phyloP scores from a whole-genome alignment of 257 asterid species.

The Penstemon barbatus region DNA sequence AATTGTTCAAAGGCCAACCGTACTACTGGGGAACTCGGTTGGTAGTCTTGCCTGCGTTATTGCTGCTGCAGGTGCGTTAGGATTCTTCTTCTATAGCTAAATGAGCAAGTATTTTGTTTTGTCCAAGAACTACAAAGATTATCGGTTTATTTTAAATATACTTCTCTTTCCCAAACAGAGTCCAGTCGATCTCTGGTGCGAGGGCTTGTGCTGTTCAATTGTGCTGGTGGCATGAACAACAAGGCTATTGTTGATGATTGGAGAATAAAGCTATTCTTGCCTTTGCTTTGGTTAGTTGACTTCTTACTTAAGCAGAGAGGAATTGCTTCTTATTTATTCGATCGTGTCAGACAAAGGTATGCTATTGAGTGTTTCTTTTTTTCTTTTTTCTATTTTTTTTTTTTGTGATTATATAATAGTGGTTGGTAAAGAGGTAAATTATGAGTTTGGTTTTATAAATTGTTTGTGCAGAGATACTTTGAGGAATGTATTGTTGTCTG shows the following conservation, averaged over 20 bases:
- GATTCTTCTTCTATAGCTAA: conserved; percentile 2
- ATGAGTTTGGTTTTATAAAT: conserved; percentile 20
- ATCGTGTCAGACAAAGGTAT: conserved; percentile 67
- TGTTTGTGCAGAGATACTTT: conserved; percentile 55
- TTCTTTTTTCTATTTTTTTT: neutral
- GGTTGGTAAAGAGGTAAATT: neutral
- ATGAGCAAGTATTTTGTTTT: conserved; percentile 1
- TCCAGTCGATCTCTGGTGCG: conserved; percentile 49
- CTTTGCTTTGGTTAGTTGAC: conserved; percentile 83
- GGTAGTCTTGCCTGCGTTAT: conserved; percentile 97
- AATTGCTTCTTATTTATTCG: conserved; percentile 63
- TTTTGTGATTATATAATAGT: neutral
- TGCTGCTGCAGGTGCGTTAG: conserved; percentile 73
- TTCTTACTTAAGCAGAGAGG: conserved; percentile 67
- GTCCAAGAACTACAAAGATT: conserved; percentile 4
- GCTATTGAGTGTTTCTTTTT: conserved; percentile 5
- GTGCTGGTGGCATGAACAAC: conserved; percentile 98
- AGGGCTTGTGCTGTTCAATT: conserved; percentile 84
- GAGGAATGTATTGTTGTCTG: conserved; percentile 56
- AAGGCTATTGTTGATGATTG: conserved; percentile 96
- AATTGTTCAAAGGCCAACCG: conserved; percentile 69
- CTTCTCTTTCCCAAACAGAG: conserved; percentile 40
- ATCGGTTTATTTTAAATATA: neutral
- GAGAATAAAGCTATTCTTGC: conserved; percentile 79
- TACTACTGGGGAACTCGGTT: conserved; percentile 82